Evolutionary conservation across 371 early-diverging fungal species (phyloP).

Genomic region (Fennellomyces sp.): DNA sequence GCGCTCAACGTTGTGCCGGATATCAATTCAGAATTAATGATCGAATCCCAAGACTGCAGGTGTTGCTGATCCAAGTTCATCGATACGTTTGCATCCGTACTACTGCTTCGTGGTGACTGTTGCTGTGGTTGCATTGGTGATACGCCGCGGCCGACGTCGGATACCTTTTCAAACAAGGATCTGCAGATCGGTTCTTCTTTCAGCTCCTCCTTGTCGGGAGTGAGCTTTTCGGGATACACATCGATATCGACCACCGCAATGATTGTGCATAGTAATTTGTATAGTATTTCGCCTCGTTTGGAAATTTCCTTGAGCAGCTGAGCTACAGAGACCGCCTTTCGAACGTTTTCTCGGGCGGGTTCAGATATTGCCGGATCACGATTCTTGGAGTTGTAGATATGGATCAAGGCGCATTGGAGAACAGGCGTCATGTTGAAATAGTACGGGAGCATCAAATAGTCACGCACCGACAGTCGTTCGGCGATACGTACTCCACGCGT

Average conservation of each 20-base stretch:
- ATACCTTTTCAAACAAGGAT: slow-evolving; percentile 9
- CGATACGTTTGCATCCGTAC: background rate
- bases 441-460: slow-evolving; percentile 52
- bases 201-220: background rate
- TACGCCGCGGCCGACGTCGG: slow-evolving; percentile 19
- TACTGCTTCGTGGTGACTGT: background rate
- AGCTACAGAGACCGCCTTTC: slow-evolving; percentile 30
- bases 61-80: background rate
- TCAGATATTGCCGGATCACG: slow-evolving; percentile 35
- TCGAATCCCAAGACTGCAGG: slow-evolving; percentile 1
- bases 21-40: background rate
- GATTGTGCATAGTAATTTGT: slow-evolving; percentile 29
- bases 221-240: slow-evolving; percentile 13
- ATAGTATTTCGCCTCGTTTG: slow-evolving; percentile 27
- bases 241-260: slow-evolving; percentile 35
- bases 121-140: slow-evolving; percentile 1
- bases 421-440: slow-evolving; percentile 48
- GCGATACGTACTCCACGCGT: slow-evolving; percentile 45
- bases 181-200: background rate
- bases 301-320: slow-evolving; percentile 34
- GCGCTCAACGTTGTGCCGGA: background rate
- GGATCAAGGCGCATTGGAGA: slow-evolving; percentile 45
- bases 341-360: slow-evolving; percentile 33
- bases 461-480: slow-evolving; percentile 35
- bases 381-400: slow-evolving; percentile 46